Conservation (phyloP, 805 yeast species). For the Candida boidinii region DNA sequence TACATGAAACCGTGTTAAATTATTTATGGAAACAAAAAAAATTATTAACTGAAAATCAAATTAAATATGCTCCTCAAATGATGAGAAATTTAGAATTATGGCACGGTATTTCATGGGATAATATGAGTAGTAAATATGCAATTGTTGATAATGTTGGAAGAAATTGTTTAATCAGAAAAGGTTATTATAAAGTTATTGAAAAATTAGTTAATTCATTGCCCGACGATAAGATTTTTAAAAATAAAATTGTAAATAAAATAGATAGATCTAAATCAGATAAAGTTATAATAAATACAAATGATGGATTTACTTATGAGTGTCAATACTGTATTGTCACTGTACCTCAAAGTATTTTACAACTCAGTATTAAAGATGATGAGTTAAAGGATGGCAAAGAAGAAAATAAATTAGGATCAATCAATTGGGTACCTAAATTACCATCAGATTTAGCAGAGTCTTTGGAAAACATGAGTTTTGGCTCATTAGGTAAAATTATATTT, state of each 20-base stretch:
- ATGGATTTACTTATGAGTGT: slow-evolving; percentile 26
- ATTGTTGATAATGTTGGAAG: slow-evolving; percentile 70
- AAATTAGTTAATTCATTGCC: slow-evolving; percentile 34
- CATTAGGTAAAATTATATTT: slow-evolving; percentile 64
- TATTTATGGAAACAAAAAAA: slow-evolving; percentile 38
- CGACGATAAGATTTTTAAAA: slow-evolving; percentile 26
- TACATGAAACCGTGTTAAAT: slow-evolving; percentile 32
- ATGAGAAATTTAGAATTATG: slow-evolving; percentile 62
- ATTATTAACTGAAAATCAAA: slow-evolving; percentile 44
- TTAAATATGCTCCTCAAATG: slow-evolving; percentile 39
- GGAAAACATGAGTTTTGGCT: slow-evolving; percentile 46
- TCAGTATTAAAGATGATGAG: too few species aligned
- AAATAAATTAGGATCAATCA: slow-evolving; percentile 35
- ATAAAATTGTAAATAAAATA: slow-evolving; percentile 34
- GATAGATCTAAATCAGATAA: slow-evolving; percentile 15
- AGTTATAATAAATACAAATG: slow-evolving; percentile 24
- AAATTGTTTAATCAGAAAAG: slow-evolving; percentile 58
- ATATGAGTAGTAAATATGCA: slow-evolving; percentile 60
- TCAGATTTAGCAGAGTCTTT: slow-evolving; percentile 33
- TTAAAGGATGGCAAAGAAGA: slow-evolving; percentile 15
- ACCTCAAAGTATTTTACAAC: slow-evolving; percentile 63
- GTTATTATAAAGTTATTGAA: slow-evolving; percentile 46
- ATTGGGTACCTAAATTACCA: slow-evolving; percentile 52
- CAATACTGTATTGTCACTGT: slow-evolving; percentile 65
- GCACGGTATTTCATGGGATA: slow-evolving; percentile 69